phyloP scores from a whole-genome alignment of 2,329 filamentous ascomycete genomes.

The Colletotrichum gloeosporioides region DNA sequence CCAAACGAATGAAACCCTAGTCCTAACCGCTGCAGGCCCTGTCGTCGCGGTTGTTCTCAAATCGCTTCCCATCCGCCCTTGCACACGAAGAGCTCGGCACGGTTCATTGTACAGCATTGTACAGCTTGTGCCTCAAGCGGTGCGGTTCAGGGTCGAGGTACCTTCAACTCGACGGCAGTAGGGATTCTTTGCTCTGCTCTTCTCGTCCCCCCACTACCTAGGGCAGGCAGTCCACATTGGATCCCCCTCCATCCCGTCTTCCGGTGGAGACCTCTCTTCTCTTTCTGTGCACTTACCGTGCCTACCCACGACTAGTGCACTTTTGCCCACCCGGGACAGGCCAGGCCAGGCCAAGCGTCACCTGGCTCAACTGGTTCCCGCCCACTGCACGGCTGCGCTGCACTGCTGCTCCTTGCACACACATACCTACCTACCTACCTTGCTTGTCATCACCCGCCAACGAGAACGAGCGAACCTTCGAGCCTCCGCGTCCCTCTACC shows the following conservation, averaged over 20 bases:
- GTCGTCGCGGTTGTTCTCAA: conserved; percentile 5
- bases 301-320: background rate
- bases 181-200: background rate
- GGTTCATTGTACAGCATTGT: conserved; percentile 41
- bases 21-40: conserved; percentile 41
- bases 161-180: background rate
- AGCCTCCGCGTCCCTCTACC: conserved; percentile 1
- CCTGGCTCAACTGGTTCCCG: conserved; percentile 25
- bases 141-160: background rate
- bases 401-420: background rate
- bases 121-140: conserved; percentile 37
- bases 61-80: conserved; percentile 26
- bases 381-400: conserved; percentile 6
- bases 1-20: conserved; percentile 45
- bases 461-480: conserved; percentile 10
- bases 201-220: background rate
- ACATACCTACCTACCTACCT: background rate
- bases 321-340: background rate
- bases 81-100: conserved; percentile 31
- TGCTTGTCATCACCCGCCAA: conserved; percentile 17
- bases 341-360: conserved; percentile 13
- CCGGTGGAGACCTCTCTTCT: conserved; percentile 36
- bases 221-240: background rate
- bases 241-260: conserved; percentile 28
- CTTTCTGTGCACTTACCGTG: background rate